Conservation (phyloP, 2,329 filamentous ascomycete species). For the Escovopsis sp. region DNA sequence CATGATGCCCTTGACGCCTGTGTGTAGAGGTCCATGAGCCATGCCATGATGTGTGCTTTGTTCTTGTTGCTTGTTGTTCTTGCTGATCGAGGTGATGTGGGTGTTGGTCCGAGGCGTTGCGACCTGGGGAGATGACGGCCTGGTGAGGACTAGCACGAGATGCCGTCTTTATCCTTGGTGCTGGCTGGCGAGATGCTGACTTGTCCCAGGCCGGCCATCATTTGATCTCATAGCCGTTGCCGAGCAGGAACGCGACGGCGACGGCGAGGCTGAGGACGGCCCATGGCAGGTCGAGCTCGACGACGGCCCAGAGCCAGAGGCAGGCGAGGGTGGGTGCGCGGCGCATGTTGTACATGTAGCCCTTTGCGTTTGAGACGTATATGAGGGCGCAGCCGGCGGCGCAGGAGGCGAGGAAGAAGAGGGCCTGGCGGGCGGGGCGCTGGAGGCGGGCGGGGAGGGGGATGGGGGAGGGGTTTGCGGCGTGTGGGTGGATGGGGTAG, state of each 20-base stretch:
- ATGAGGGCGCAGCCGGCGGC: conserved; percentile 64
- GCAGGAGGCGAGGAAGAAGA: conserved; percentile 51
- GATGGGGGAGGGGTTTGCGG: conserved; percentile 32
- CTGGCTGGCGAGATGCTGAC: conserved; percentile 5
- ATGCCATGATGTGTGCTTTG: too few species aligned
- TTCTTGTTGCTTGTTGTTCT: too few species aligned
- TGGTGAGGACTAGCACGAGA: too few species aligned
- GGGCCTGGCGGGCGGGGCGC: conserved; percentile 33
- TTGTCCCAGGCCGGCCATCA: conserved; percentile 1
- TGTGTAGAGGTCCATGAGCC: too few species aligned
- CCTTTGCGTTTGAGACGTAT: conserved; percentile 60
- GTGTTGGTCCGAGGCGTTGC: too few species aligned
- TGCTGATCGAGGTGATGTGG: too few species aligned
- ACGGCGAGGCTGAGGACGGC: conserved; percentile 41
- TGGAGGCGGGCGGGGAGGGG: conserved; percentile 33
- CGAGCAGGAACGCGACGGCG: conserved; percentile 31
- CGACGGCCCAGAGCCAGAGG: conserved; percentile 83
- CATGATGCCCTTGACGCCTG: background rate
- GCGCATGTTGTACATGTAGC: conserved; percentile 86
- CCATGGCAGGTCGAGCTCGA: conserved; percentile 63
- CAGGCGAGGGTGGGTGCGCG: conserved; percentile 77
- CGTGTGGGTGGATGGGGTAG: conserved; percentile 41
- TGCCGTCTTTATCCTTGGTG: too few species aligned
- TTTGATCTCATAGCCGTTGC: conserved; percentile 32
- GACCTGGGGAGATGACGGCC: too few species aligned